These are phyloP conservation scores for Tricholoma matsutake DNA, from an alignment of 768 basidiomycete genomes.

Conservation along the genomic window DNA sequence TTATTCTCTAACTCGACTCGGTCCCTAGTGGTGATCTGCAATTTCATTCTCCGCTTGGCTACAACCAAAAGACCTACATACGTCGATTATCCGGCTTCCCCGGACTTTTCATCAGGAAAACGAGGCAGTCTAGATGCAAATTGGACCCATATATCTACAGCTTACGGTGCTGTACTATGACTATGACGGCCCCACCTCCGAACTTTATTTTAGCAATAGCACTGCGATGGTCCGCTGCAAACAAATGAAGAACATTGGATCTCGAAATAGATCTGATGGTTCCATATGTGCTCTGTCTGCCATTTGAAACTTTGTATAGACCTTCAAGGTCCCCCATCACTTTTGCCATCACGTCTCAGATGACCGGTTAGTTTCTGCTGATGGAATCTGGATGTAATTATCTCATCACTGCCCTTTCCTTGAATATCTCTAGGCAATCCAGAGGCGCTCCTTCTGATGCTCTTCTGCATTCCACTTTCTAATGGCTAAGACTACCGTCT, in stretches of 20 bases:
- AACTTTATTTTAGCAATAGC: neutral
- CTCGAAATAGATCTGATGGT: slow-evolving; percentile 16
- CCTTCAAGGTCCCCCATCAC: slow-evolving; percentile 11
- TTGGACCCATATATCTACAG: too few relatives aligned
- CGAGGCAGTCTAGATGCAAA: too few relatives aligned
- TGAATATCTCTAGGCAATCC: slow-evolving; percentile 6
- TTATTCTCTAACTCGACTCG: too few relatives aligned
- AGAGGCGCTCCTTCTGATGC: slow-evolving; percentile 10
- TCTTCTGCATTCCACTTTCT: slow-evolving; percentile 11
- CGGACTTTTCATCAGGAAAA: too few relatives aligned
- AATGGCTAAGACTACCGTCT: slow-evolving; percentile 13
- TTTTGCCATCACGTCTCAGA: slow-evolving; percentile 19
- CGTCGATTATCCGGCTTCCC: too few relatives aligned
- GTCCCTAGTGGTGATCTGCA: too few relatives aligned
- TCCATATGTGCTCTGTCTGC: slow-evolving; percentile 5
- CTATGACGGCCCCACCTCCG: neutral
- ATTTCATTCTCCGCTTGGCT: too few relatives aligned
- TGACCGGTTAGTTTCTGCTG: slow-evolving; percentile 17
- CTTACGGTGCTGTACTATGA: neutral
- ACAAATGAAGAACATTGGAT: slow-evolving; percentile 2
- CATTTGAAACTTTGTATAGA: neutral
- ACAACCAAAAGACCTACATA: too few relatives aligned
- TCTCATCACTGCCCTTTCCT: slow-evolving; percentile 12
- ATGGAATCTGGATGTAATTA: slow-evolving; percentile 16
- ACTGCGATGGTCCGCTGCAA: neutral